Evolutionary conservation across 1,284 basidiomycete species (phyloP).

Genomic region (Cryptococcus neoformans): DNA sequence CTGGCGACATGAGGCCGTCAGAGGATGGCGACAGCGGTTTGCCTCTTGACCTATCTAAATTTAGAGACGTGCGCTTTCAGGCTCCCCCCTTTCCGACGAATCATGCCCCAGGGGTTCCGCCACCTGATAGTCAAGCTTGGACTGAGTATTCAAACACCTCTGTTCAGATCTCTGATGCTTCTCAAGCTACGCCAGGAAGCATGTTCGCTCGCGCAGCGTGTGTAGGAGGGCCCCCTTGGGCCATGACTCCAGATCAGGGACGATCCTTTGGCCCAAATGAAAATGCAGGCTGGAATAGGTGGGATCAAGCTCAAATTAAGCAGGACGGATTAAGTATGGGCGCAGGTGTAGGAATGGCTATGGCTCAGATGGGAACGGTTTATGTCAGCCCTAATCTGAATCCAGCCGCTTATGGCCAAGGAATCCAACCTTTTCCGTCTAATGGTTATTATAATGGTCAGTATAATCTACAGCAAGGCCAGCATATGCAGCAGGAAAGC

Average conservation of each 20-base stretch:
- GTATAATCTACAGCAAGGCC: neutral
- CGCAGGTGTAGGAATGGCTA: neutral
- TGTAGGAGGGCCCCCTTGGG: neutral
- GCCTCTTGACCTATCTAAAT: slow-evolving; percentile 37
- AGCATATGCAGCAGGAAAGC: neutral
- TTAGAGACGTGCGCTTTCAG: slow-evolving; percentile 44
- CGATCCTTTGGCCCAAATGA: neutral
- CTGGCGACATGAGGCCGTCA: neutral
- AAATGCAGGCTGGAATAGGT: slow-evolving; percentile 2
- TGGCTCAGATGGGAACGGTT: slow-evolving; percentile 9
- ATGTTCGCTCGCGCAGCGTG: slow-evolving; percentile 15
- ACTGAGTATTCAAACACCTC: slow-evolving; percentile 30
- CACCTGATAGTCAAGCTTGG: slow-evolving; percentile 45
- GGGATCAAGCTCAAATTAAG: neutral
- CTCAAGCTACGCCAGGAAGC: slow-evolving; percentile 21
- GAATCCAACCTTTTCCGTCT: neutral
- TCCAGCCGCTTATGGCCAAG: slow-evolving; percentile 6
- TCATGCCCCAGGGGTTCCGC: slow-evolving; percentile 29
- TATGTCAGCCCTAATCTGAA: slow-evolving; percentile 34
- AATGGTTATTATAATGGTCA: neutral
- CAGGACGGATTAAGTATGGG: neutral
- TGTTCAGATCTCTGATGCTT: slow-evolving; percentile 16
- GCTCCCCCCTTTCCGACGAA: slow-evolving; percentile 33
- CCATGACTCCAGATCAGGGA: slow-evolving; percentile 4
- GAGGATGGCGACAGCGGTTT: slow-evolving; percentile 10